Evolutionary conservation across 306 rosid genomes (phyloP).

Genomic region (Quercus berberidifolia): DNA sequence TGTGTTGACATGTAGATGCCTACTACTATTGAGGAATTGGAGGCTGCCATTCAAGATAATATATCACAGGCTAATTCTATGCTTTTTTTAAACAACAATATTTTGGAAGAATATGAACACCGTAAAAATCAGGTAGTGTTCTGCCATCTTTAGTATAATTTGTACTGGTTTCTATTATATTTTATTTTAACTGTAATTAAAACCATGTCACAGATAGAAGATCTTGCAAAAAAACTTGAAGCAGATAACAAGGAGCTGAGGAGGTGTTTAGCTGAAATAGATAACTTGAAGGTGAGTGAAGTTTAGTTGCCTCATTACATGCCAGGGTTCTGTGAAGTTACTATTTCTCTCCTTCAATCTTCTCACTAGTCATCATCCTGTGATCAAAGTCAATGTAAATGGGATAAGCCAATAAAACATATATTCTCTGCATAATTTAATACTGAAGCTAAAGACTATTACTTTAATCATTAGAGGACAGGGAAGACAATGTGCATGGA

Average conservation of each 20-base stretch:
- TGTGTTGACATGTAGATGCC: slow-evolving; percentile 64
- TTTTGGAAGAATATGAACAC: slow-evolving; percentile 76
- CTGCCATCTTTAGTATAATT: neutral
- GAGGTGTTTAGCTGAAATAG: slow-evolving; percentile 50
- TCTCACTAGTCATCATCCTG: neutral
- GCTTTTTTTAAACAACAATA: slow-evolving; percentile 64
- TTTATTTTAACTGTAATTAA: slow-evolving; percentile 7
- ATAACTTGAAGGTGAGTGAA: slow-evolving; percentile 58
- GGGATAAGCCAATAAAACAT: neutral
- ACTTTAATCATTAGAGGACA: neutral
- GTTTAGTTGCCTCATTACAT: slow-evolving; percentile 7
- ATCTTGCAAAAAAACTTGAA: slow-evolving; percentile 57
- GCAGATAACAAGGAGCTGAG: slow-evolving; percentile 56
- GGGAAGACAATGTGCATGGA: neutral
- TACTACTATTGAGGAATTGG: slow-evolving; percentile 84
- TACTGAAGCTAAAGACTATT: neutral
- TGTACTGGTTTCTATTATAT: neutral
- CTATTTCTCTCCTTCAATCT: neutral
- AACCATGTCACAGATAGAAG: slow-evolving; percentile 53
- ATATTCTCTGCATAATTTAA: neutral
- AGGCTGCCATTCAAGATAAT: slow-evolving; percentile 80
- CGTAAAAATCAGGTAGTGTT: slow-evolving; percentile 62
- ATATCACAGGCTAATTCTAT: slow-evolving; percentile 78
- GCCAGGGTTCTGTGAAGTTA: slow-evolving; percentile 11
- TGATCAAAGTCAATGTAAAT: neutral